phyloP scores from a whole-genome alignment of 306 rosid species.

The Crotalaria pallida region DNA sequence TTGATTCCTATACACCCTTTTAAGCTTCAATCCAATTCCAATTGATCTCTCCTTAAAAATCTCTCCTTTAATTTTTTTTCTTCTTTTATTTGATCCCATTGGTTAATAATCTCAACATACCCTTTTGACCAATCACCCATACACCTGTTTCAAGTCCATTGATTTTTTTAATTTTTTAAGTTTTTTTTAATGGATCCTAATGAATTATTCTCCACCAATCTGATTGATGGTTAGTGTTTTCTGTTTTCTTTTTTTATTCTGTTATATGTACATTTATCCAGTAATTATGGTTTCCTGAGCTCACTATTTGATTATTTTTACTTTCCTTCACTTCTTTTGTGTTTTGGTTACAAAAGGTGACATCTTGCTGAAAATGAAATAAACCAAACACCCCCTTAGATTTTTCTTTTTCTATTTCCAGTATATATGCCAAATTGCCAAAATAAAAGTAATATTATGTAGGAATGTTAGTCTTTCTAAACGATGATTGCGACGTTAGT shows the following conservation, averaged over 20 bases:
- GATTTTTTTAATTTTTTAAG: neutral
- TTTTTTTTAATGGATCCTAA: neutral
- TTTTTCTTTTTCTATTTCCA: neutral
- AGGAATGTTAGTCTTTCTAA: neutral
- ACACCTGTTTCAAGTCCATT: neutral
- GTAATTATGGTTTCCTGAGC: neutral
- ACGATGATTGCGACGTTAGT: neutral
- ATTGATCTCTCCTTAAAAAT: neutral
- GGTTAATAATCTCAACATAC: neutral
- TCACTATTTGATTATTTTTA: neutral
- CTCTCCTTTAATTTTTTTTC: neutral
- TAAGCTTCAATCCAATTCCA: neutral
- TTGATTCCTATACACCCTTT: slow-evolving; percentile 36
- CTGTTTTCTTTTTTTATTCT: too few species aligned
- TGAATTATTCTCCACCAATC: neutral
- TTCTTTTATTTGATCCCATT: neutral
- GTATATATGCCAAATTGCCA: neutral
- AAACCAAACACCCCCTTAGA: too few species aligned
- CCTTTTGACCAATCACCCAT: neutral
- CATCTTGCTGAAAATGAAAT: too few species aligned
- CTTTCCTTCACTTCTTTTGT: neutral
- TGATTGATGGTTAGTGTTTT: neutral
- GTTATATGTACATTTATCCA: neutral
- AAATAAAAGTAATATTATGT: neutral
- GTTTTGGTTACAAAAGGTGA: neutral